Evolutionary conservation across 208 protist genomes (phyloP).

Genomic region (Porcisia deanei): DNA sequence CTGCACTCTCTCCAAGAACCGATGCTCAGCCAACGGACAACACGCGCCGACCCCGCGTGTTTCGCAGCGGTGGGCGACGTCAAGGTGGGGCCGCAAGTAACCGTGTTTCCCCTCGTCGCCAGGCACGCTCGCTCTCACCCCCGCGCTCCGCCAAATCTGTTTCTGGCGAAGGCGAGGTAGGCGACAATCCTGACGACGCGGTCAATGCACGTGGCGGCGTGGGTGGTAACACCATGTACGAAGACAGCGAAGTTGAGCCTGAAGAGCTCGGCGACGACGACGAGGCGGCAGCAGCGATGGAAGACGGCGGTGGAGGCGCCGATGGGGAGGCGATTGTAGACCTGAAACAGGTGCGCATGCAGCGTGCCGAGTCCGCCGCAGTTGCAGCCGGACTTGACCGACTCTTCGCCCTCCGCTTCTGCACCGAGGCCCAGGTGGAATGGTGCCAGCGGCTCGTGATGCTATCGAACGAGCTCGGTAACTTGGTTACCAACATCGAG

Average conservation of each 20-base stretch:
- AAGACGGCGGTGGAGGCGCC: conserved; percentile 25
- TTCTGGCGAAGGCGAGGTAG: not conserved
- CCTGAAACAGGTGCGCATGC: conserved; percentile 44
- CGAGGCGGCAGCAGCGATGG: conserved; percentile 20
- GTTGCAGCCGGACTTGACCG: conserved; percentile 73
- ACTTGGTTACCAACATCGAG: conserved; percentile 40
- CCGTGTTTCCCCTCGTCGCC: not conserved
- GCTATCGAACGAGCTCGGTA: conserved; percentile 63
- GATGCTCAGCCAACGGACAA: not conserved
- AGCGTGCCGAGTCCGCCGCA: conserved; percentile 61
- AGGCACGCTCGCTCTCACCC: not conserved
- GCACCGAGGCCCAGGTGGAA: conserved; percentile 81
- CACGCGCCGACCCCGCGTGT: conserved; percentile 9
- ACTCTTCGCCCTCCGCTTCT: conserved; percentile 62
- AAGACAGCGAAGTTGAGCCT: conserved; percentile 8
- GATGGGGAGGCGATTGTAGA: conserved; percentile 24
- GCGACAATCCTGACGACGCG: not conserved
- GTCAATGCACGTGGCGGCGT: not conserved
- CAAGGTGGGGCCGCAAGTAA: not conserved
- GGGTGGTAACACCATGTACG: conserved; percentile 1
- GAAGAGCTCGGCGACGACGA: conserved; percentile 14
- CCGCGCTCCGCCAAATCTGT: not conserved
- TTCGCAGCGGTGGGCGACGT: conserved; percentile 8
- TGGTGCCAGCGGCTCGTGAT: conserved; percentile 75
- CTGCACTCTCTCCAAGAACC: not conserved